Percentiles rank a stretch among this genome's conserved stretches.
Conservation (phyloP, 306 rosid species). For the Malus sieversii region DNA sequence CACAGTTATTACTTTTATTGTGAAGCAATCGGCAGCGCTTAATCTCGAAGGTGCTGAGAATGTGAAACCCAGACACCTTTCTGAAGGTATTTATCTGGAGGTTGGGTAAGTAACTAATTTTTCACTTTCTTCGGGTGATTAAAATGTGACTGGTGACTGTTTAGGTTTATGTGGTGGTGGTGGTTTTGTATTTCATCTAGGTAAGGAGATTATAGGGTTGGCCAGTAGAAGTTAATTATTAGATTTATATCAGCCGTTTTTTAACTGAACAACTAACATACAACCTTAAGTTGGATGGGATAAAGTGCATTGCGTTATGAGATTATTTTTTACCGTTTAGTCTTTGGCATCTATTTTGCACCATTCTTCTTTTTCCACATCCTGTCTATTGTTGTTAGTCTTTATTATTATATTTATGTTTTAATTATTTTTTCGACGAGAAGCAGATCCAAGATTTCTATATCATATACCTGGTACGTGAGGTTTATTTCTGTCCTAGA, state of each 20-base stretch:
- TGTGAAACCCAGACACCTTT: slow-evolving; percentile 87
- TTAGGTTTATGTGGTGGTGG: not conserved
- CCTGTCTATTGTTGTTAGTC: not conserved
- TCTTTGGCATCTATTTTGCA: not conserved
- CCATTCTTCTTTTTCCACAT: not conserved
- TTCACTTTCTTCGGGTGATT: not conserved
- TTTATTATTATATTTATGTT: not conserved
- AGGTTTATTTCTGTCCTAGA: not conserved
- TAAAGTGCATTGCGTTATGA: not conserved
- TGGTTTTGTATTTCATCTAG: not conserved
- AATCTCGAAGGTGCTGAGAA: slow-evolving; percentile 69
- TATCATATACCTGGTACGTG: not conserved
- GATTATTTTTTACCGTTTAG: not conserved
- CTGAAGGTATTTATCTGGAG: slow-evolving; percentile 72
- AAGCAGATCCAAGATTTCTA: not conserved
- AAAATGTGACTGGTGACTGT: not conserved
- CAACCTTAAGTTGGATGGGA: not conserved
- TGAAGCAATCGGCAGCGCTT: slow-evolving; percentile 65
- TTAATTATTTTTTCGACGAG: not conserved
- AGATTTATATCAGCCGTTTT: not conserved
- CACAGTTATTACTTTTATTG: slow-evolving; percentile 43
- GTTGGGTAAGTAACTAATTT: slow-evolving; percentile 48
- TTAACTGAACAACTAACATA: not conserved
- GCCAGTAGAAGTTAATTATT: not conserved
- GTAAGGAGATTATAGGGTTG: not conserved